Percentiles rank a stretch among this genome's conserved stretches.
Evolutionary conservation across 1,284 basidiomycete species (phyloP).

Genomic region (Microbotryum silenes-acaulis): DNA sequence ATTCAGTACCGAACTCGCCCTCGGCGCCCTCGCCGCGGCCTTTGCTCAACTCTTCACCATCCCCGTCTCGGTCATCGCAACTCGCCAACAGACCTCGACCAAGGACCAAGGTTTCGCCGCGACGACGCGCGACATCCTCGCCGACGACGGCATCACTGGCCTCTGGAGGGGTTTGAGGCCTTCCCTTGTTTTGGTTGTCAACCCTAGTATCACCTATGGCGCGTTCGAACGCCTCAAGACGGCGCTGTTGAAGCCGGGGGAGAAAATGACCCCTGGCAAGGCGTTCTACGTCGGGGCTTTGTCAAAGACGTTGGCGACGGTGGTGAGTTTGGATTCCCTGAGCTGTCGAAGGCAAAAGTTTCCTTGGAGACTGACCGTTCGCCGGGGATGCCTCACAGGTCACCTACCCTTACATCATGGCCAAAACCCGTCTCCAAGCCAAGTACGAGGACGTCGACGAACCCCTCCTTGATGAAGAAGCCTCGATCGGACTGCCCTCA

Average conservation of each 20-base stretch:
- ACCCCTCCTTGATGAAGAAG: neutral
- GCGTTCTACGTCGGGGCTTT: conserved; percentile 84
- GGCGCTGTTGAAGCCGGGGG: conserved; percentile 43
- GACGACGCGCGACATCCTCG: conserved; percentile 77
- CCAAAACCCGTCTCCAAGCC: conserved; percentile 94
- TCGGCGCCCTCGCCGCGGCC: conserved; percentile 87
- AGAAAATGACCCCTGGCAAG: conserved; percentile 68
- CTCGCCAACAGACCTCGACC: conserved; percentile 80
- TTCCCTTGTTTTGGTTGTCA: conserved; percentile 79
- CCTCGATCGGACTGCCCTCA: neutral
- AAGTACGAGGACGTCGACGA: conserved; percentile 28
- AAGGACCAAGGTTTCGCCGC: conserved; percentile 52
- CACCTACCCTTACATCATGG: conserved; percentile 81
- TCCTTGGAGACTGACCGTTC: neutral
- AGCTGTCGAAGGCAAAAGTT: conserved; percentile 11
- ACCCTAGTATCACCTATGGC: conserved; percentile 98
- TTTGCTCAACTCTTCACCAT: conserved; percentile 98
- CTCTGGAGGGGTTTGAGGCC: conserved; percentile 93
- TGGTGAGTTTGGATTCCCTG: conserved; percentile 53
- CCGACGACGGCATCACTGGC: conserved; percentile 84
- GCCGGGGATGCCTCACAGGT: conserved; percentile 48
- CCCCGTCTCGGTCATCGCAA: conserved; percentile 94
- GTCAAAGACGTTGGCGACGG: conserved; percentile 91
- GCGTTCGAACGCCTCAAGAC: conserved; percentile 86
- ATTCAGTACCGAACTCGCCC: conserved; percentile 59